Base-by-base conservation (phyloP, 2,329 filamentous ascomycete genomes). In the Chaetothyriales sp. region DNA sequence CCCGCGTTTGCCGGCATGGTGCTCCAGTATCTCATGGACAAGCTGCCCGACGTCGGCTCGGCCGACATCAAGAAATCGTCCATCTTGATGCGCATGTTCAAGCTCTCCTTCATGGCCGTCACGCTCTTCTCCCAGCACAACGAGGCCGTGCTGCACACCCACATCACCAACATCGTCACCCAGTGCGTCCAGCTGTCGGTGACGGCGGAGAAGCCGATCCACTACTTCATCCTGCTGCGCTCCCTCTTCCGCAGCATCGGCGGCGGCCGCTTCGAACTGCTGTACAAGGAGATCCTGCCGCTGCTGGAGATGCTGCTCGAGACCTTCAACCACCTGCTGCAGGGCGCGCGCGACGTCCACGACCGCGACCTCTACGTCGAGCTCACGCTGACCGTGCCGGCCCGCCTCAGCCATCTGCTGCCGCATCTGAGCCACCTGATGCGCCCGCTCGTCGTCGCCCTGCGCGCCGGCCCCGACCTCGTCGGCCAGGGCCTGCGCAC, bases 1-100 rank as follows among this genome's bases (percentile, higher is more conserved):
- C 89, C 92, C 1, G 94, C 89, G 58, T 98, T 99, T 68, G 95
- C 89, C 56, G 92, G 94, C 43, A 97, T 99, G 92, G 80, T 98
- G 22, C 73, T 99, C 47, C 88, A 94, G 59, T 98, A 98, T 65
- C 74, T 98, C 54, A 98, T 98, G 92, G 86, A 90, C 61, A 85
- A 87, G 50, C 94, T 99, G 53, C 86, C 94, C 57, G 86, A 98
- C 65, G 89, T 99, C 44, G 92, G 92, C 19, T 92, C 88, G 0
- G 82, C 85, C 6, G 89, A 98, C 67, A 83, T 92, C 50, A 89
- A 87, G 64, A 94, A 90, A 67, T 90, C 92, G 0, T 90, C 89
- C 5, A 95, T 98, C 47, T 72, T 99, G 33, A 72, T 99, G 48
- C 80, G 94, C 51, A 80, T 99, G 49, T 99, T 97, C 73, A 99